Evolutionary conservation across 2,329 filamentous ascomycete species (phyloP).

Genomic region (Penicillium expansum): DNA sequence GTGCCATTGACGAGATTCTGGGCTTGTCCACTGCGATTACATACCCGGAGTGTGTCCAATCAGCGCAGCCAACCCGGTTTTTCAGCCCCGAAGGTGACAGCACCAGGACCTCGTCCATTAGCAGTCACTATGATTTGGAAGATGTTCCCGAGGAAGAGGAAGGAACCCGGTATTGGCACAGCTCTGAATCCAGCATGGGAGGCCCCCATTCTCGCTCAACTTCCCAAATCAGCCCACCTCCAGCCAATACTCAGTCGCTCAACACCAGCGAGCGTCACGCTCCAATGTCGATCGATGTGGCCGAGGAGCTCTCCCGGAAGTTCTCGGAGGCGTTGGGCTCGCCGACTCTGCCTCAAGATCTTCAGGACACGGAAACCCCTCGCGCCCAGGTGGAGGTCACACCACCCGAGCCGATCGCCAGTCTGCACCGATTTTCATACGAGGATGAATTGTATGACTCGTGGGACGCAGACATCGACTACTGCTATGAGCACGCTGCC

Average conservation of each 20-base stretch:
- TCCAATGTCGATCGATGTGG: slow-evolving; percentile 33
- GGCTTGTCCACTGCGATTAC: slow-evolving; percentile 32
- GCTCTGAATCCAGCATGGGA: slow-evolving; percentile 25
- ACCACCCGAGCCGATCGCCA: slow-evolving; percentile 14
- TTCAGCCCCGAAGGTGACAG: slow-evolving; percentile 44
- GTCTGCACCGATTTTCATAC: slow-evolving; percentile 18
- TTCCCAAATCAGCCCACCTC: slow-evolving; percentile 18
- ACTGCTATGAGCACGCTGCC: slow-evolving; percentile 59
- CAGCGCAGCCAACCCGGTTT: slow-evolving; percentile 32
- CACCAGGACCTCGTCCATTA: slow-evolving; percentile 42
- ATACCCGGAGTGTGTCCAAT: slow-evolving; percentile 34
- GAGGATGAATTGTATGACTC: slow-evolving; percentile 40
- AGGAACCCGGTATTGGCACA: slow-evolving; percentile 33
- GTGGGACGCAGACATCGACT: slow-evolving; percentile 64
- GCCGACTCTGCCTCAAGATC: slow-evolving; percentile 35
- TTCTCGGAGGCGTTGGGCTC: slow-evolving; percentile 49
- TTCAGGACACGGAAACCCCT: slow-evolving; percentile 14
- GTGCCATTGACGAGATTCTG: slow-evolving; percentile 43
- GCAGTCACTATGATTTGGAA: slow-evolving; percentile 40
- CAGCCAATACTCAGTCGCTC: slow-evolving; percentile 6
- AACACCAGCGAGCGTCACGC: slow-evolving; percentile 21
- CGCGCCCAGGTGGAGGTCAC: slow-evolving; percentile 18
- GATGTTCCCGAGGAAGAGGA: slow-evolving; percentile 47
- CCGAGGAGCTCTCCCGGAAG: slow-evolving; percentile 36
- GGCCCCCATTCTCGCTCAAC: slow-evolving; percentile 18